These are phyloP conservation scores for Pseudogymnoascus verrucosus DNA, from an alignment of 2,329 filamentous ascomycete genomes.

Conservation along the genomic window DNA sequence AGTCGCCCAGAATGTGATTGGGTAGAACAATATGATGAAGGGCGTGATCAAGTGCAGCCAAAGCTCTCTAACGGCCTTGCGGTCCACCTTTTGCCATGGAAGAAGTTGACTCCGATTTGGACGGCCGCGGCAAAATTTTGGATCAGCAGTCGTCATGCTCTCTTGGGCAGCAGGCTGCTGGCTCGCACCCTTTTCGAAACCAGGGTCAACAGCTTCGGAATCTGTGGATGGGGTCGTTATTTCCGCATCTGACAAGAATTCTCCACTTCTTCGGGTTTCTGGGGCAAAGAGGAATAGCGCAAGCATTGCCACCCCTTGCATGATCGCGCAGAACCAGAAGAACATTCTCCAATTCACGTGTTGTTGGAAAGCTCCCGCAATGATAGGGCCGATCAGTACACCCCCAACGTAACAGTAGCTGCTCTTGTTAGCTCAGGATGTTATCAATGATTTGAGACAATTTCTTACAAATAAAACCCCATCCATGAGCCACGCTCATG, in stretches of 20 bases:
- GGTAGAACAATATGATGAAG: conserved; percentile 24
- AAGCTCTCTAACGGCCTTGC: conserved; percentile 32
- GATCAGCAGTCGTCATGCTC: conserved; percentile 32
- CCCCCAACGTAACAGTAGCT: conserved; percentile 14
- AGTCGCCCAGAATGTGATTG: conserved; percentile 32
- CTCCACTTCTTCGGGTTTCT: conserved; percentile 52
- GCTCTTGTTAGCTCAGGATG: not conserved
- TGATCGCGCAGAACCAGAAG: conserved; percentile 56
- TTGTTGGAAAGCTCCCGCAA: conserved; percentile 52
- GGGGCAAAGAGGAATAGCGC: conserved; percentile 53
- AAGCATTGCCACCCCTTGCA: conserved; percentile 42
- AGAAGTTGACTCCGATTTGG: conserved; percentile 27
- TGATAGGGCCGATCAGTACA: conserved; percentile 43
- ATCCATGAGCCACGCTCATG: conserved; percentile 51
- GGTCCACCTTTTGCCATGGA: conserved; percentile 31
- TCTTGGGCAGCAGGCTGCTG: conserved; percentile 20
- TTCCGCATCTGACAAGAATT: conserved; percentile 13
- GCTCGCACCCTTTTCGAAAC: conserved; percentile 31
- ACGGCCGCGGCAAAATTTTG: conserved; percentile 33
- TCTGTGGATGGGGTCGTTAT: conserved; percentile 31
- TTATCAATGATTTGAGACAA: conserved; percentile 10
- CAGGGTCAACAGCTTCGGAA: conserved; percentile 37
- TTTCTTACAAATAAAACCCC: conserved; percentile 31
- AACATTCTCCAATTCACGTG: conserved; percentile 53
- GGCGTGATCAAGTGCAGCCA: conserved; percentile 29